These are phyloP conservation scores for Amphibolis antarctica DNA, from an alignment of 106 monocot genomes.

Conservation along the genomic window DNA sequence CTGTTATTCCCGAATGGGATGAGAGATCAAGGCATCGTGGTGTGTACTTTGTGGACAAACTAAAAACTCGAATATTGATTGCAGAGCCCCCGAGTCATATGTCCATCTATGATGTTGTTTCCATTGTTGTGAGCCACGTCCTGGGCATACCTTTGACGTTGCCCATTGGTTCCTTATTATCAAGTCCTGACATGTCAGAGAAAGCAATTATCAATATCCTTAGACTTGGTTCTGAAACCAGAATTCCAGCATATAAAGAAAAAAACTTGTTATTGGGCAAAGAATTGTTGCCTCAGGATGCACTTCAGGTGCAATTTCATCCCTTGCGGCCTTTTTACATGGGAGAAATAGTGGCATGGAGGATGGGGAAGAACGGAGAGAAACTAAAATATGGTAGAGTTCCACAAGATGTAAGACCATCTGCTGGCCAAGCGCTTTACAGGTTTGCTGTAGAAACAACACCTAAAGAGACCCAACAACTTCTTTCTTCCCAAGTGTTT, in stretches of 20 bases:
- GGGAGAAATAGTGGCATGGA: constrained; percentile 95
- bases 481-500: constrained; percentile 89
- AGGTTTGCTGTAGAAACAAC: constrained; percentile 60
- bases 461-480: constrained; percentile 38
- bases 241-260: constrained; percentile 16
- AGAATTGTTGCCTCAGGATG: constrained; percentile 73
- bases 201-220: constrained; percentile 44
- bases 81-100: constrained; percentile 83
- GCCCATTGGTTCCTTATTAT: constrained; percentile 63
- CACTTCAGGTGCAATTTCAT: constrained; percentile 76
- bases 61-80: constrained; percentile 38
- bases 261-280: constrained; percentile 40
- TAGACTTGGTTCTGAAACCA: constrained; percentile 47
- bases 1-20: constrained; percentile 70
- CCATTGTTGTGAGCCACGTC: constrained; percentile 57
- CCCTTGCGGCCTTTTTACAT: constrained; percentile 82
- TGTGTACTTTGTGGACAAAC: constrained; percentile 51
- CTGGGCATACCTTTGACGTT: constrained; percentile 41
- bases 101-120: constrained; percentile 68
- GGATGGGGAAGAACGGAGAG: constrained; percentile 60
- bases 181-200: constrained; percentile 61
- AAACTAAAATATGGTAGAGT: constrained; percentile 87
- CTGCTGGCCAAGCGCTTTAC: constrained; percentile 74
- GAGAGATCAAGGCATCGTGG: constrained; percentile 39
- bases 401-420: constrained; percentile 79